Evolutionary conservation across 2,329 filamentous ascomycete genomes (phyloP), one percentile per base, ranked within the genome.

Genomic region (Neurospora sp.): DNA sequence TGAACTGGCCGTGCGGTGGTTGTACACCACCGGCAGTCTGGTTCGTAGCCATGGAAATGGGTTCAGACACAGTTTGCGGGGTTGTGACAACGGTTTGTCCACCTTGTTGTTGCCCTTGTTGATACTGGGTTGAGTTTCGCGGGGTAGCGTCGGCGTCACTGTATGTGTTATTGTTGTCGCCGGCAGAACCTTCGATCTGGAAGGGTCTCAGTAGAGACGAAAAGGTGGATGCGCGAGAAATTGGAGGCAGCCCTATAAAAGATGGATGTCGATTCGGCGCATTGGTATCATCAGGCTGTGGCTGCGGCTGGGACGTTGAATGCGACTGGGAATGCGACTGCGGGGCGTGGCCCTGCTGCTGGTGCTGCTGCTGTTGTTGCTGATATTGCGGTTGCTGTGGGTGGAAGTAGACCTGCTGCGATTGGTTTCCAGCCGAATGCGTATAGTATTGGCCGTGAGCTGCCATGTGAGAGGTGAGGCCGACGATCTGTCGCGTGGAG

Each of bases 201-300:
- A 70, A 73, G 33, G 72, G 71, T 69, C 79, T 81, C 41, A 77
- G 77, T 69, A 85, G 73, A 19, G 75, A 76, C 39, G 83, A 74
- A 76, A 89, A 86, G 3, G 85, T 86, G 17, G 87, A 89, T 15
- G 82, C 83, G 39, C 86, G 82, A 66, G 86, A 83, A 70, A 89
- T 88, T 1, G 86, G 86, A 3, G 88, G 87, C 43, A 90, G 77
- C 0, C 85, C 85, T 28, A 84, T 79, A 72, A 89, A 89, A 1
- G 85, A 87, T 1, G 83, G 80, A 11, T 82, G 79, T 39, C 83
- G 81, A 46, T 81, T 78, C 41, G 81, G 79, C n/a, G 74, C 74
- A 66, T 76, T 75, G 17, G 75, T 38, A 68, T 71, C 68, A 28
- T 70, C 62, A 66, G 71, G 67, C 62, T 73, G 66, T 19, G 73